Base-by-base conservation (phyloP, 2,329 filamentous ascomycete genomes). In the Arthrobotrys musiformis region DNA sequence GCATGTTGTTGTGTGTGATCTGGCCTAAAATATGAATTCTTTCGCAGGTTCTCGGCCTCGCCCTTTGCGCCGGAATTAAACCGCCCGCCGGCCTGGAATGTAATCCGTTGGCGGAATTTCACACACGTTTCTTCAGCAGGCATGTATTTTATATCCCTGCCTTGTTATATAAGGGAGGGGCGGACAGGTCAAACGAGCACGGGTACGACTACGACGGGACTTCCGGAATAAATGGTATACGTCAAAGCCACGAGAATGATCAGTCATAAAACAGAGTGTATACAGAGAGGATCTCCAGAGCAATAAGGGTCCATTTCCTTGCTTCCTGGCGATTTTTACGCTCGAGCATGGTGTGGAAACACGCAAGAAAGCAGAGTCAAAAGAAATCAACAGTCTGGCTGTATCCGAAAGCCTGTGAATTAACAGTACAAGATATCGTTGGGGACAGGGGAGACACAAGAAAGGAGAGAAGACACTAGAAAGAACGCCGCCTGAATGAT, bases 401-500 rank as follows among this genome's bases (percentile, higher is more conserved):
- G 58, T 64, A 77, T 70, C 73, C 73, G 60, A 54, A 70, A 35
- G 60, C 66, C 60, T 61, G 24, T 61, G 58, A 70, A 70, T 66
- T 70, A 70, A 77, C 73, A 77, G 40, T 77, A 77, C 66, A 66
- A 69, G 50, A 62, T 70, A 60, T 77, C 42, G 63, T 54, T 33
- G 68, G 46, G n/a, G 44, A 54, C 56, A 28, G 46, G 56, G 58
- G n/a, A 58, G 56, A 58, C 56, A 11, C 35, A 74, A 35, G 30
- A 62, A 68, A 61, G 52, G 61, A 50, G 48, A 37, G 56, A 68
- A 60, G 50, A 46, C 63, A 63, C 69, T 73, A 30, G 54, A 48
- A 64, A 70, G 66, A 76, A 77, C 73, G 73, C 73, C 73, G 73
- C 73, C 73, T 77, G 73, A 77, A 77, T 77, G 73, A 77, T 76